Evolutionary conservation across 2,329 filamentous ascomycete species (phyloP).

Genomic region (Ciborinia camelliae): DNA sequence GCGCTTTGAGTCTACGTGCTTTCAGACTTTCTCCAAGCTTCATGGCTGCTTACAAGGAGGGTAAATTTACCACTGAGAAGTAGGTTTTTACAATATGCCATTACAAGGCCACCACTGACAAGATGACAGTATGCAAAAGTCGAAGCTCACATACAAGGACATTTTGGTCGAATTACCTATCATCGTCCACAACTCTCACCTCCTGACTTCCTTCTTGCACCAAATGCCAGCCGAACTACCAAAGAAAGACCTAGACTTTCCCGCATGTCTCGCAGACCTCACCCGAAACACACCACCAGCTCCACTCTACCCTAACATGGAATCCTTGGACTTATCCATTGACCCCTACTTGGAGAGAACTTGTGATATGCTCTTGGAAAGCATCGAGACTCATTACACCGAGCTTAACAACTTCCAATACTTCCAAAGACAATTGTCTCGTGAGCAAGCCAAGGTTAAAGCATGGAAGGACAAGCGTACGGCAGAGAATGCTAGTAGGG

Average conservation of each 20-base stretch:
- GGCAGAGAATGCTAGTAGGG: conserved; percentile 84
- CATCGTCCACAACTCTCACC: conserved; percentile 91
- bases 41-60: conserved; percentile 90
- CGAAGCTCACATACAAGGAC: conserved; percentile 88
- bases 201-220: conserved; percentile 92
- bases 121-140: conserved; percentile 76
- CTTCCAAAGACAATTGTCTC: conserved; percentile 89
- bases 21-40: conserved; percentile 87
- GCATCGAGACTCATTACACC: conserved; percentile 96
- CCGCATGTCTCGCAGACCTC: conserved; percentile 75
- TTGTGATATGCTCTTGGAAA: conserved; percentile 91
- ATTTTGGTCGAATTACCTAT: conserved; percentile 89
- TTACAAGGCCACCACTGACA: conserved; percentile 20
- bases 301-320: conserved; percentile 82
- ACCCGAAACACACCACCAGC: conserved; percentile 58
- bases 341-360: conserved; percentile 99
- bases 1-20: conserved; percentile 81
- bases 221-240: conserved; percentile 72
- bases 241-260: conserved; percentile 67
- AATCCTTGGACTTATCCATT: conserved; percentile 82
- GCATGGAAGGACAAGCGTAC: conserved; percentile 97
- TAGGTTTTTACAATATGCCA: conserved; percentile 46
- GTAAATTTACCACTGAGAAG: conserved; percentile 94
- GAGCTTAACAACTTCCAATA: conserved; percentile 99
- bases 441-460: conserved; percentile 94